phyloP scores from a whole-genome alignment of 2,329 filamentous ascomycete genomes.

The Aspergillus novofumigatus region DNA sequence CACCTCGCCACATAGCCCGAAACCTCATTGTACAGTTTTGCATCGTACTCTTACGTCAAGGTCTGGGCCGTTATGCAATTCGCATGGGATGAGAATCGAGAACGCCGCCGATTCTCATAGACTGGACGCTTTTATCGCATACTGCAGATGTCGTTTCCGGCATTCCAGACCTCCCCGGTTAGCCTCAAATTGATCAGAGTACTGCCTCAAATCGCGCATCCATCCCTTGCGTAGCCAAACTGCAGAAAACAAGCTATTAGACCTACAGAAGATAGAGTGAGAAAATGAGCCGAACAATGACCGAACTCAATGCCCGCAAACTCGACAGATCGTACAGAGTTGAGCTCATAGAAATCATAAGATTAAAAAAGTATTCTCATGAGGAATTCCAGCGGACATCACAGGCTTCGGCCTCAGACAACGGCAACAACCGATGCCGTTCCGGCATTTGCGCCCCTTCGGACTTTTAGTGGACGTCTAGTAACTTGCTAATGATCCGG shows the following conservation, averaged over 20 bases:
- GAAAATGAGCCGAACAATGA: background rate
- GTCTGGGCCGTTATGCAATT: background rate
- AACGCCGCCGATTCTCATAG: background rate
- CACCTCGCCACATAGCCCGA: background rate
- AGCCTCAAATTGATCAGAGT: background rate
- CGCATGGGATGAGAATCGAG: background rate
- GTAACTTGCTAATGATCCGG: background rate
- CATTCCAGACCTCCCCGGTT: background rate
- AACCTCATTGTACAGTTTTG: background rate
- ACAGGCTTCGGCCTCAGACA: background rate
- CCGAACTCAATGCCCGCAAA: background rate
- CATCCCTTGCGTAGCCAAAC: background rate
- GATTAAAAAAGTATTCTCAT: background rate
- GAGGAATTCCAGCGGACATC: background rate
- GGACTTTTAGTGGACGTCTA: background rate
- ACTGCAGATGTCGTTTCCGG: background rate
- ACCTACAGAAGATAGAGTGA: background rate
- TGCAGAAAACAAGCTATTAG: background rate
- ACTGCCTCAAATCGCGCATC: background rate
- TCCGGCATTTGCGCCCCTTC: background rate
- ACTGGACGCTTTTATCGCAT: background rate
- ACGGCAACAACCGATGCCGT: background rate
- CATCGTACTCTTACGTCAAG: background rate
- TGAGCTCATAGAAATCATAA: background rate
- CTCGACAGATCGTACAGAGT: background rate